These are phyloP conservation scores for Pseudogymnoascus sp. DNA, from an alignment of 2,329 filamentous ascomycete genomes.

Conservation along the genomic window DNA sequence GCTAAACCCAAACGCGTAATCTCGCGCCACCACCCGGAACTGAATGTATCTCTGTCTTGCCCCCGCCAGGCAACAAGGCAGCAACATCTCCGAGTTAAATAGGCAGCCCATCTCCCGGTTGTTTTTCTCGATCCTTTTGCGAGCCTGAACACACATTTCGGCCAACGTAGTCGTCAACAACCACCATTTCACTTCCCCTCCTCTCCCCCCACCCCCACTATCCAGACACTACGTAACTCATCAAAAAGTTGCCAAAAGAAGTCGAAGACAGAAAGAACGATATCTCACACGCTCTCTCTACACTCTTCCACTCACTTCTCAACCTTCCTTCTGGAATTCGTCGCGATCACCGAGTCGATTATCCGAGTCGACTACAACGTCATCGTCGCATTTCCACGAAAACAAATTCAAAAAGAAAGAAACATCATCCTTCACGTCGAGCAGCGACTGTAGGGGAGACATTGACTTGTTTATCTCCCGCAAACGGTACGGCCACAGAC, in stretches of 20 bases:
- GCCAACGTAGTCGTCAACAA: constrained; percentile 23
- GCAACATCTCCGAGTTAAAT: constrained; percentile 9
- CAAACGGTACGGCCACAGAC: constrained; percentile 47
- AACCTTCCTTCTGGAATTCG: neutral
- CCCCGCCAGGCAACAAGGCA: constrained; percentile 8
- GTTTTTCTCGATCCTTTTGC: constrained; percentile 14
- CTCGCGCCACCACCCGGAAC: neutral
- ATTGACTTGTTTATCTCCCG: constrained; percentile 97
- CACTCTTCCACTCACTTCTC: neutral
- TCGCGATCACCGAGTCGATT: constrained; percentile 11
- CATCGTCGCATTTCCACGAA: constrained; percentile 20
- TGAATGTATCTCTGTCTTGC: neutral
- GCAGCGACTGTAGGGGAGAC: constrained; percentile 70
- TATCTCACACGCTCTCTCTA: neutral
- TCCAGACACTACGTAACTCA: constrained; percentile 9
- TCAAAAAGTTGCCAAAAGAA: constrained; percentile 3
- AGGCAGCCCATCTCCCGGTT: constrained; percentile 22
- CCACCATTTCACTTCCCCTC: constrained; percentile 12
- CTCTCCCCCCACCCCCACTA: constrained; percentile 11
- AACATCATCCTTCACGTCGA: constrained; percentile 20
- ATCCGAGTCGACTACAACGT: constrained; percentile 13
- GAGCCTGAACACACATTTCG: constrained; percentile 18
- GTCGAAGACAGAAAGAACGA: neutral
- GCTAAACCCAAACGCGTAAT: neutral
- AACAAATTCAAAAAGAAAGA: constrained; percentile 13